Percentiles rank a stretch among this genome's conserved stretches.
These are phyloP conservation scores for Astragalus glycyphyllos DNA, from an alignment of 306 rosid species.

Conservation along the genomic window DNA sequence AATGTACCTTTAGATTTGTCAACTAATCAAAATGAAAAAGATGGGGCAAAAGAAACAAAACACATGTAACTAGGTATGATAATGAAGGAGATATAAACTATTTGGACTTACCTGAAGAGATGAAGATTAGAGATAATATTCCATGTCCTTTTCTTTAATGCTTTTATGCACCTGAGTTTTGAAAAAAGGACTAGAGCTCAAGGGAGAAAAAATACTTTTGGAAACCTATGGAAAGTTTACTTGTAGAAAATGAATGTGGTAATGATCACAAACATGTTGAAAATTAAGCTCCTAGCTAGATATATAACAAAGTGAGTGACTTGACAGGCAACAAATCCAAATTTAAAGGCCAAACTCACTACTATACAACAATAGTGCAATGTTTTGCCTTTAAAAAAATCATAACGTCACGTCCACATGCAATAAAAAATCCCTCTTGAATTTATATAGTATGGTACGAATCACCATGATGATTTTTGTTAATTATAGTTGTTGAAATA, in stretches of 20 bases:
- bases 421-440: not conserved
- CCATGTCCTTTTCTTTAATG: not conserved
- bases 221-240: conserved; percentile 15
- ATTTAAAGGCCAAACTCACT: conserved; percentile 31
- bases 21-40: not conserved
- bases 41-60: not conserved
- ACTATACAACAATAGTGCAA: not conserved
- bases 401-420: conserved; percentile 38
- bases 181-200: not conserved
- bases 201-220: not conserved
- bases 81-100: not conserved
- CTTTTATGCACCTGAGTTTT: conserved; percentile 1
- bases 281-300: not conserved
- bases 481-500: no score
- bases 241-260: not conserved
- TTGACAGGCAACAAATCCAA: conserved; percentile 24
- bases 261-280: conserved; percentile 13
- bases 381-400: conserved; percentile 29
- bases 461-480: conserved; percentile 30
- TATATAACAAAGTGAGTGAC: conserved; percentile 16
- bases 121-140: conserved; percentile 26
- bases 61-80: not conserved
- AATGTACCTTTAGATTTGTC: not conserved
- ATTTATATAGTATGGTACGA: conserved; percentile 25
- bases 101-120: conserved; percentile 33